Base-by-base conservation (phyloP, 257 asterid species). In the Datura wrightii region DNA sequence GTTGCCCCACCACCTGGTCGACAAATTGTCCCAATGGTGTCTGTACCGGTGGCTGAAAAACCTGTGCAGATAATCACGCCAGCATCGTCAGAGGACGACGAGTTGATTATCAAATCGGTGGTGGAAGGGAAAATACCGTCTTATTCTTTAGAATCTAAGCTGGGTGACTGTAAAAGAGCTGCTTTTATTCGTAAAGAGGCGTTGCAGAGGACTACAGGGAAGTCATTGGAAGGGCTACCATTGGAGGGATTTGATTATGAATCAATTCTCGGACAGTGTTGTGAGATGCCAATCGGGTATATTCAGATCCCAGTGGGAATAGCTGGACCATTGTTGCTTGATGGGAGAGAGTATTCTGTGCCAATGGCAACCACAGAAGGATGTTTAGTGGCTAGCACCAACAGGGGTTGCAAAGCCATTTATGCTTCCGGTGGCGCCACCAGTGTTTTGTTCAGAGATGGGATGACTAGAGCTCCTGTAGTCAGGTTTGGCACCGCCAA, bases 301-400 rank as follows among this genome's bases (percentile, higher is more conserved):
- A 89, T 92, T 7, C 94, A 92, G 71, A 79, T 92, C 42, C 94
- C 94, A 4, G 94, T 92, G 54, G 94, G 94, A 41, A 89, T 92
- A 34, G 94, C 92, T 3, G 94, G 94, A 54, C 94, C 94, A 36
- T 79, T 92, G 88, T 71, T 88, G 55, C 91, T 92, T 37, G 90
- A 92, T 41, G 94, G 94, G 36, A 87, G 86, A 44, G 93, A 92
- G 11, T 92, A 83, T 76, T 87, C 83, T 65, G 92, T 92, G 48
- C 94, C 94, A 10, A 92, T 92, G 94, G 92, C 92, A 19, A 92
- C 94, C 0, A 92, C 94, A 2, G 94, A 92, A 63, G 94, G 94
- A 15, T 90, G 93, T 69, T 62, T 92, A 82, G 93, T 92, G 59
- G 94, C 94, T 19, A 92, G 94, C 71, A 88, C 94, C 39, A 92